A percentile compares a stretch with the other conserved stretches of the same genome.
These are phyloP conservation scores for Epichloe bromicola DNA, from an alignment of 2,329 filamentous ascomycete genomes.

Conservation along the genomic window DNA sequence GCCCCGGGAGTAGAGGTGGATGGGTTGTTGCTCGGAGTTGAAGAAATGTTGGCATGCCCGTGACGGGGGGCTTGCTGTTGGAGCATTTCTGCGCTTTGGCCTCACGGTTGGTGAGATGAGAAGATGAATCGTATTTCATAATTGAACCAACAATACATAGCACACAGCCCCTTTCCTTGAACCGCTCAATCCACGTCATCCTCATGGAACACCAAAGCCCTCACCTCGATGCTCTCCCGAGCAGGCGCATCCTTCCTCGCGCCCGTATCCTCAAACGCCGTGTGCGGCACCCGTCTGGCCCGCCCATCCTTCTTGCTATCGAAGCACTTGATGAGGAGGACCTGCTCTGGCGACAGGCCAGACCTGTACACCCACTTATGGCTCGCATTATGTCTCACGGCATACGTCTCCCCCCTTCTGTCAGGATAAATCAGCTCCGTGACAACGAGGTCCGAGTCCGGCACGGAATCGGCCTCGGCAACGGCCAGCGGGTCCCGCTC, in stretches of 20 bases:
- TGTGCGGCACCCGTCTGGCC: conserved; percentile 35
- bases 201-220: conserved; percentile 34
- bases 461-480: conserved; percentile 35
- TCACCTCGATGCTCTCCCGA: conserved; percentile 48
- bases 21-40: neutral
- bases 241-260: conserved; percentile 26
- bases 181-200: neutral
- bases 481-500: conserved; percentile 40
- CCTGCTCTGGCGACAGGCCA: conserved; percentile 37
- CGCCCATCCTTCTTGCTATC: conserved; percentile 42
- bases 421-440: conserved; percentile 37
- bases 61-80: no score
- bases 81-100: no score
- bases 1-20: neutral
- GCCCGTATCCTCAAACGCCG: conserved; percentile 35
- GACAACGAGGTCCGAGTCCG: conserved; percentile 35
- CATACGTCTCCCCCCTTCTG: conserved; percentile 34
- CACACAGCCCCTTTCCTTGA: neutral
- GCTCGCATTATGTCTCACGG: conserved; percentile 24
- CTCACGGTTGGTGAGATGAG: no score
- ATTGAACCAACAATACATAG: neutral
- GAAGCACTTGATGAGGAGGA: conserved; percentile 48
- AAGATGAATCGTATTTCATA: no score
- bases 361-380: conserved; percentile 42
- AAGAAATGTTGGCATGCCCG: no score